Evolutionary conservation across 768 basidiomycete genomes (phyloP), one percentile per base, ranked within the genome.

Genomic region (Rhizopogon rudus): DNA sequence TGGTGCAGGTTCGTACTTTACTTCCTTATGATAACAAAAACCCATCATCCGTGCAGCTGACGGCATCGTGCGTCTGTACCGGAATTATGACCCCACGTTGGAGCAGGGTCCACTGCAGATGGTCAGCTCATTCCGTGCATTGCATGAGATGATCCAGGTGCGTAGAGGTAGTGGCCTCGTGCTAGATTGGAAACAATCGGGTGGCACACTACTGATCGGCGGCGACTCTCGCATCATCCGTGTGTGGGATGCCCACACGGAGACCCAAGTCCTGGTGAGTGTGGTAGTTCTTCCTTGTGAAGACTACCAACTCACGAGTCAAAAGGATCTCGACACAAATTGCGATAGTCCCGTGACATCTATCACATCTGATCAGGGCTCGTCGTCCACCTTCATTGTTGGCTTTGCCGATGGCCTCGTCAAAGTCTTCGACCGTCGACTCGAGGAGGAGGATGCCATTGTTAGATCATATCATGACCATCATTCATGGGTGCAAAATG

Each of bases 161-260:
- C 79, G 82, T n/a, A 85, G 88, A 58, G 91, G 93, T 35, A 81
- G 80, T 42, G 97, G 97, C 0, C 74, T 98, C 49, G 79, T 98
- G 29, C 82, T 89, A 57, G 93, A 96, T 57, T 99, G 97, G 97
- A 92, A 90, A 64, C 96, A 98, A 71, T 78, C 81, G 2, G 80
- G 85, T 25, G 97, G 95, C 0, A 84, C 83, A 28, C 72, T 98
- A 35, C 75, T 98, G n/a, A 84, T 93, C 28, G 91, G 91, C 9
- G 97, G 96, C 2, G 96, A 98, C 71, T 88, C 92, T 39, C 83
- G 85, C 55, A 84, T 87, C 40, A 88, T 99, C 57, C 81, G 93
- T 56, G 79, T 94, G 4, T 99, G 97, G 97, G 95, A 99, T 67
- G 96, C 94, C 8, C 87, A 91, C 60, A 88, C 89, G 2, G 97